Evolutionary conservation across 2,329 filamentous ascomycete genomes (phyloP), one percentile per base, ranked within the genome.

Genomic region (Claviceps spartinae): DNA sequence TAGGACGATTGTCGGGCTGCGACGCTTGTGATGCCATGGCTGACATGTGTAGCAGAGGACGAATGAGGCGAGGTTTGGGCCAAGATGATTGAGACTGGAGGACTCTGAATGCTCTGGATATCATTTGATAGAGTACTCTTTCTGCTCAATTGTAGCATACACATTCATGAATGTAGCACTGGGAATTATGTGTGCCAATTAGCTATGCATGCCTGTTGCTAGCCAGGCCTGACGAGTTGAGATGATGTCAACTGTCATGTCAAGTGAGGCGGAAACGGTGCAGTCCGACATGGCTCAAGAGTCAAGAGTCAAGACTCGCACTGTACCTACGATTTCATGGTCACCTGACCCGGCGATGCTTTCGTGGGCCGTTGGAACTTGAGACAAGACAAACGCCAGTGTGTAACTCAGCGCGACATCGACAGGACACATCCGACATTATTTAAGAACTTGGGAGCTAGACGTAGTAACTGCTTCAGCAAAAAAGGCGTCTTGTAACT

Each of bases 1-100:
- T 41, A 22, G 59, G 50, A 50, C 36, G 34, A 8, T 41, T 45
- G 51, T 56, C 58, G n/a, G 52, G 42, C 45, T 47, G 52, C n/a
- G 54, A 43, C 24, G 54, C 47, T 42, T 56, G 52, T 34, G 62
- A 59, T 54, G 60, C 60, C 65, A 67, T 67, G 34, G 54, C 58
- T 30, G 49, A 47, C n/a, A 14, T 44, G 18, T 48, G 47, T 14
- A 48, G 54, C 52, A 50, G 41, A 50, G 37, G 41, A 54, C 54
- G 52, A 38, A 18, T 1, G 22, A 45, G 30, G 43, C 40, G 45
- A 7, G 20, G 11, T 46, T 36, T 41, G 24, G 36, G 11, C 42
- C n/a, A 16, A 22, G 3, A 30, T 14, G 41, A 11, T 4, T 13
- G 24, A 18, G 24, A 26, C 9, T 20, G 49, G 20, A 49, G 34